Percentiles rank a stretch among this genome's conserved stretches.
These are phyloP conservation scores for Coleophoma eucalyptorum DNA, from an alignment of 2,329 filamentous ascomycete species.

Conservation along the genomic window DNA sequence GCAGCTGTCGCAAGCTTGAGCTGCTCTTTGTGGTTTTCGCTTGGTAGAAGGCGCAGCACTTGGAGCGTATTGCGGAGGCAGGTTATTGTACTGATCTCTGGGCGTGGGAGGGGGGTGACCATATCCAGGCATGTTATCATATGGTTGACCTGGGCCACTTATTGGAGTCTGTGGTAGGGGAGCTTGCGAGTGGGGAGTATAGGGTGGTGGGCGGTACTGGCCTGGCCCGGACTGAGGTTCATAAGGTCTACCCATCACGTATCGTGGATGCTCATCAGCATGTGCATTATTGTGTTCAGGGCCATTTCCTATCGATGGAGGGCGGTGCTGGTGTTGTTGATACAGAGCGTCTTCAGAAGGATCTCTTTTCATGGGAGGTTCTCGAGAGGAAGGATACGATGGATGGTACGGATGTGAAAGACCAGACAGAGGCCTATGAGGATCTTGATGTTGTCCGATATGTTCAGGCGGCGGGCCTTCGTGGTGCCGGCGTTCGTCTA, in stretches of 20 bases:
- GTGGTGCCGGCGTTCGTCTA: slow-evolving; percentile 54
- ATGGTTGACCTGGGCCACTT: slow-evolving; percentile 2
- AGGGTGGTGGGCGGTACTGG: slow-evolving; percentile 2
- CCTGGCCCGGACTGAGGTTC: slow-evolving; percentile 8
- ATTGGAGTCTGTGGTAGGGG: slow-evolving; percentile 22
- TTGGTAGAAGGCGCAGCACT: slow-evolving; percentile 5
- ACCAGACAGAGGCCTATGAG: slow-evolving; percentile 21
- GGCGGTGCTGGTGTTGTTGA: slow-evolving; percentile 35
- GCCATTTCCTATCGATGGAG: slow-evolving; percentile 20
- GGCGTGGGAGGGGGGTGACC: slow-evolving; percentile 10
- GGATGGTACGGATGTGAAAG: slow-evolving; percentile 21
- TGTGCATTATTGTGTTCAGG: slow-evolving; percentile 21
- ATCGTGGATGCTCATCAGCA: slow-evolving; percentile 18
- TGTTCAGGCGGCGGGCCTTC: slow-evolving; percentile 32
- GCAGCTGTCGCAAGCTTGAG: slow-evolving; percentile 85
- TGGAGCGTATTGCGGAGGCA: slow-evolving; percentile 1
- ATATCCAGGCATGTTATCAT: not conserved
- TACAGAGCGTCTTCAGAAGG: slow-evolving; percentile 27
- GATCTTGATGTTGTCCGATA: slow-evolving; percentile 20
- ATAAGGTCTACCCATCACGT: slow-evolving; percentile 16
- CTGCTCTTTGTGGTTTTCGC: slow-evolving; percentile 25
- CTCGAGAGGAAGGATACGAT: slow-evolving; percentile 29
- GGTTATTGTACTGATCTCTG: slow-evolving; percentile 14
- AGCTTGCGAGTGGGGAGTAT: slow-evolving; percentile 5
- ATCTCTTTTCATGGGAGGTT: slow-evolving; percentile 48